Evolutionary conservation across 805 yeast genomes (phyloP).

Genomic region (Naumovozyma castellii): DNA sequence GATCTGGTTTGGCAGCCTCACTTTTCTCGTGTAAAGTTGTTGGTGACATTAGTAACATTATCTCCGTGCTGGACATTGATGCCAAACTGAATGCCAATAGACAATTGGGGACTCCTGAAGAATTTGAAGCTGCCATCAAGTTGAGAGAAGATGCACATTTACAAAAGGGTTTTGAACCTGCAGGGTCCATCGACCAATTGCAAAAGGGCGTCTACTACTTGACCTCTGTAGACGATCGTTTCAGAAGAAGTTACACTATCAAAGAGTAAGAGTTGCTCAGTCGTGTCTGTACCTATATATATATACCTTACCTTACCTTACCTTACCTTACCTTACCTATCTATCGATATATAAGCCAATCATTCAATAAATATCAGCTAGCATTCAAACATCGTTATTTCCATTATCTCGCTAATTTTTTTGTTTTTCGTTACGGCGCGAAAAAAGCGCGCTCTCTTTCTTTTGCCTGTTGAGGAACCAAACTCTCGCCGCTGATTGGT

Average conservation of each 20-base stretch:
- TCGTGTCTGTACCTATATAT: too few species aligned
- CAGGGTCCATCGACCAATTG: slow-evolving; percentile 66
- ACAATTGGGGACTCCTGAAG: slow-evolving; percentile 57
- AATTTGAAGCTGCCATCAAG: slow-evolving; percentile 71
- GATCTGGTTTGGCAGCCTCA: slow-evolving; percentile 94
- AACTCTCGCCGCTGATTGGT: background rate
- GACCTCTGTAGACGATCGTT: slow-evolving; percentile 75
- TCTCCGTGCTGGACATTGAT: slow-evolving; percentile 56
- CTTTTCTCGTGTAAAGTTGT: slow-evolving; percentile 69
- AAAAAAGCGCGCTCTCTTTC: too few species aligned
- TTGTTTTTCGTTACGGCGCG: background rate
- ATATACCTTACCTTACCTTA: background rate
- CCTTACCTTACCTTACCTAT: background rate
- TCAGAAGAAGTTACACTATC: slow-evolving; percentile 69
- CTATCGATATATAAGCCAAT: too few species aligned
- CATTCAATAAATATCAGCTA: background rate
- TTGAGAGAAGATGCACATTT: slow-evolving; percentile 86
- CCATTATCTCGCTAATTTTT: background rate
- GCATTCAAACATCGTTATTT: background rate
- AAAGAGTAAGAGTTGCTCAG: slow-evolving; percentile 50
- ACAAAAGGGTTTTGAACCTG: slow-evolving; percentile 69
- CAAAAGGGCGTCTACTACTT: slow-evolving; percentile 76
- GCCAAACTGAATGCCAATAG: slow-evolving; percentile 53
- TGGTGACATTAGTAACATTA: slow-evolving; percentile 70
- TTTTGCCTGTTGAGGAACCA: background rate